A percentile compares a stretch with the other conserved stretches of the same genome.
These are phyloP conservation scores for Penicillium paxilli DNA, from an alignment of 495 filamentous ascomycete species.

Conservation along the genomic window DNA sequence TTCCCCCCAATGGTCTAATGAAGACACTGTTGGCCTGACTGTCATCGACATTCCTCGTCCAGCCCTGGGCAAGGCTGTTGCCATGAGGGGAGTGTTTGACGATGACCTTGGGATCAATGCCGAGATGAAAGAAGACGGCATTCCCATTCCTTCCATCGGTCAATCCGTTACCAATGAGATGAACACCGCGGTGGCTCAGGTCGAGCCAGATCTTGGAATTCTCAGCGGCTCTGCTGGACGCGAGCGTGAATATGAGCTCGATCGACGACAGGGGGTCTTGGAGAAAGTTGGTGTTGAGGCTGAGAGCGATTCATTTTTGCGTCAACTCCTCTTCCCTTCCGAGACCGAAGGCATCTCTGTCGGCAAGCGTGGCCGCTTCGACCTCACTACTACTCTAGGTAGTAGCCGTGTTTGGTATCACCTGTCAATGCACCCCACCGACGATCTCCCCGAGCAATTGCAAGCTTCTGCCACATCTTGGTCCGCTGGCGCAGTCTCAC, in stretches of 20 bases:
- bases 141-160: slow-evolving; percentile 65
- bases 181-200: slow-evolving; percentile 74
- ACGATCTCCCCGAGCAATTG: slow-evolving; percentile 73
- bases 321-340: slow-evolving; percentile 77
- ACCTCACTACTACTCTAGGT: slow-evolving; percentile 64
- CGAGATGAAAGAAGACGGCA: slow-evolving; percentile 95
- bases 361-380: slow-evolving; percentile 72
- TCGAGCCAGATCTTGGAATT: slow-evolving; percentile 80
- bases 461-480: slow-evolving; percentile 68
- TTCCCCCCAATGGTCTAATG: slow-evolving; percentile 54
- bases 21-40: slow-evolving; percentile 87
- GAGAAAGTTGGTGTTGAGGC: slow-evolving; percentile 81
- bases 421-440: slow-evolving; percentile 85
- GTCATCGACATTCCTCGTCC: slow-evolving; percentile 83
- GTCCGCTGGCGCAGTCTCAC: slow-evolving; percentile 89
- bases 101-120: slow-evolving; percentile 88
- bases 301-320: slow-evolving; percentile 83
- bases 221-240: slow-evolving; percentile 60
- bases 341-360: slow-evolving; percentile 72
- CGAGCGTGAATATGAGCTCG: slow-evolving; percentile 75
- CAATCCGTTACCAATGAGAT: slow-evolving; percentile 84
- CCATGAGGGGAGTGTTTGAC: slow-evolving; percentile 88
- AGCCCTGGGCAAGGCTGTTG: slow-evolving; percentile 77
- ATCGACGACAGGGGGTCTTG: slow-evolving; percentile 76
- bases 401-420: slow-evolving; percentile 96